These are phyloP conservation scores for Prunella vulgaris DNA, from an alignment of 257 asterid species.

Conservation along the genomic window DNA sequence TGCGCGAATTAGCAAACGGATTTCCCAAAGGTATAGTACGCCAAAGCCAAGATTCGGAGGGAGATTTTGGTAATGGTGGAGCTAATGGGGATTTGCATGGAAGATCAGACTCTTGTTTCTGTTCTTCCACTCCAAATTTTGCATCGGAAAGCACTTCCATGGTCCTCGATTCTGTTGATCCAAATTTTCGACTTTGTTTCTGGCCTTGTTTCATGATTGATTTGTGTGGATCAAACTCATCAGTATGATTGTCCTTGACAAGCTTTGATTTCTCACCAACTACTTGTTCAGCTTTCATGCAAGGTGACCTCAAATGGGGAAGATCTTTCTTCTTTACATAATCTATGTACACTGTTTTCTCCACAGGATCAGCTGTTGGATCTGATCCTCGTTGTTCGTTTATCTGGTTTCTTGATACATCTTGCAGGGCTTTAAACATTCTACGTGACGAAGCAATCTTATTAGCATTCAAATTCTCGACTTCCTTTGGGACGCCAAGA, in stretches of 20 bases:
- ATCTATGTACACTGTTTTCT: constrained; percentile 46
- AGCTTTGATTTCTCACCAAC: constrained; percentile 18
- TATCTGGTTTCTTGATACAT: constrained; percentile 44
- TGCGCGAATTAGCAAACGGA: constrained; percentile 47
- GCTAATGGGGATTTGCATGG: constrained; percentile 50
- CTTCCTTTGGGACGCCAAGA: constrained; percentile 70
- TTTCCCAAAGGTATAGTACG: constrained; percentile 59
- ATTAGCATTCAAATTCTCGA: constrained; percentile 36
- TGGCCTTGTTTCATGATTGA: constrained; percentile 18
- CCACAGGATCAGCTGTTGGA: constrained; percentile 28
- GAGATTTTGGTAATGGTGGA: constrained; percentile 98
- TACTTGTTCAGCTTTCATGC: constrained; percentile 22
- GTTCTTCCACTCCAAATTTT: constrained; percentile 12
- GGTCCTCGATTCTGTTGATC: constrained; percentile 6
- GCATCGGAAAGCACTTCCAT: constrained; percentile 15
- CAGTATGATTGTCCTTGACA: neutral
- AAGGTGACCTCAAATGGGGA: constrained; percentile 16
- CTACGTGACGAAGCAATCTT: constrained; percentile 52
- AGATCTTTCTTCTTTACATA: constrained; percentile 26
- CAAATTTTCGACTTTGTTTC: constrained; percentile 7
- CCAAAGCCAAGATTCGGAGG: constrained; percentile 99
- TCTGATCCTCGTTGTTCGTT: constrained; percentile 33
- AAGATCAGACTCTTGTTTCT: constrained; percentile 18
- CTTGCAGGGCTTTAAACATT: constrained; percentile 48
- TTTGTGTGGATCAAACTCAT: neutral